These are phyloP conservation scores for Sorghum bicolor DNA, from an alignment of 176 grass and related monocot genomes.

Conservation along the genomic window Sorghum_bicolor_NCBIv3 NC_012875.2:15119501-15120000, in stretches of 20 bases:
- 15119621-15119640: too few species aligned
- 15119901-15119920: too few species aligned
- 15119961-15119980: neutral
- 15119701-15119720: neutral
- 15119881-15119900: too few species aligned
- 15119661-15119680: neutral
- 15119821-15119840: neutral
- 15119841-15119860: neutral
- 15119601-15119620: too few species aligned
- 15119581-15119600: too few species aligned
- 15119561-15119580: too few species aligned
- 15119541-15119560: too few species aligned
- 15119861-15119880: neutral
- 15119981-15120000: too few species aligned
- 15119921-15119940: too few species aligned
- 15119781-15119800: slow-evolving; percentile 1
- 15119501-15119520: too few species aligned
- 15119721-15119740: neutral
- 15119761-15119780: neutral
- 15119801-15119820: neutral
- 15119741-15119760: neutral
- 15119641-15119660: too few species aligned
- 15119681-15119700: neutral
- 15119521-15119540: too few species aligned
- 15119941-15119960: neutral